Evolutionary conservation across 148 eudicot genomes (phyloP), one percentile per base, ranked within the genome.

Genomic region (Heliosperma pusillum): DNA sequence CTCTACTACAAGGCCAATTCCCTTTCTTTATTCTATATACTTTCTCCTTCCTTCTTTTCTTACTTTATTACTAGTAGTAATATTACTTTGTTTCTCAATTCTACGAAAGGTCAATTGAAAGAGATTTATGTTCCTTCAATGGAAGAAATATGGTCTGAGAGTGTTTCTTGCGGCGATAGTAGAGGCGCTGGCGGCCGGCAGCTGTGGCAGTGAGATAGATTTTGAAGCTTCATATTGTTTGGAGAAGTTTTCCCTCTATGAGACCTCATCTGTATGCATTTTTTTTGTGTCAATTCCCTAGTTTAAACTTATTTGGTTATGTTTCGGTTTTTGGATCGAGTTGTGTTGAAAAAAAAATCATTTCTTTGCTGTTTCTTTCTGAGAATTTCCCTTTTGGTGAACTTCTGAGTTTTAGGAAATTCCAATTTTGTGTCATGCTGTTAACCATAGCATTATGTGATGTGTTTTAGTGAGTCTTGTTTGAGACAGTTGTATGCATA

Each of bases 161-260:
- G 33, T 47, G 72, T 47, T 47, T 69, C 59, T 13, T 6, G n/a
- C n/a, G 36, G 58, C 19, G 20, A 36, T 10, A 36, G 58, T 30
- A 13, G 59, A 7, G n/a, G 27, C 45, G 69, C 45, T 19, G 21
- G 69, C 17, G 40, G 44, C 44, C 44, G 44, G 42, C 3, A 19
- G 13, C 20, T 53, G 25, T 50, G 58, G 20, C 72, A 22, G 29
- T 1, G 58, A 69, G 33, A 47, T 56, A 22, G 55, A n/a, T 50
- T 69, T 11, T n/a, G 20, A 47, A 9, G 21, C 33, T 45, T 66
- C 73, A 1, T 74, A 77, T 56, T 36, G 56, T 67, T 73, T 83
- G 69, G 86, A 80, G 42, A 67, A 76, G 25, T 81, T 83, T 56
- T 47, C 74, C 65, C 83, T 83, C 36, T 83, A 47, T 60, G 42